phyloP scores from a whole-genome alignment of 805 yeast genomes.

The Saccharomycopsis javanensis region DNA sequence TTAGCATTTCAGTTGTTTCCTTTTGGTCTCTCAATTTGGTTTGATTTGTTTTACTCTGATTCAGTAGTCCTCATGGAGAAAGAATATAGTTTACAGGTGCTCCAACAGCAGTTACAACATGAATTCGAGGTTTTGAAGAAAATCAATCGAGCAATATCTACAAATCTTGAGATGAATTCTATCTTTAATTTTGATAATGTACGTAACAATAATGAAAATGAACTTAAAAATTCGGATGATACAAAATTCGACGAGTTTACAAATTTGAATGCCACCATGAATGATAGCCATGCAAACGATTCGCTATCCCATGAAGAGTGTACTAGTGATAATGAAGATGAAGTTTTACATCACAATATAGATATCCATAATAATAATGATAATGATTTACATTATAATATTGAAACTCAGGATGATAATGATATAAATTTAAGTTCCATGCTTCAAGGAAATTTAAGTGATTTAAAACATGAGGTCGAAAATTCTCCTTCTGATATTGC shows the following conservation, averaged over 20 bases:
- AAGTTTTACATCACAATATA: too few species aligned
- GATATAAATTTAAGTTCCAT: not conserved
- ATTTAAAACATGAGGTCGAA: not conserved
- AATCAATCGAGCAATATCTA: not conserved
- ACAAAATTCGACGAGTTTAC: not conserved
- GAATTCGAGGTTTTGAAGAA: not conserved
- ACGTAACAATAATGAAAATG: not conserved
- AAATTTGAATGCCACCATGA: not conserved
- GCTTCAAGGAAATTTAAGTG: not conserved
- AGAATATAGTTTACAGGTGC: not conserved
- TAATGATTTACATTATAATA: not conserved
- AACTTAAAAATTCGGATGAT: not conserved
- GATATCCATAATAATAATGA: not conserved
- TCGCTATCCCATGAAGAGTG: not conserved
- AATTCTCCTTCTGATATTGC: not conserved
- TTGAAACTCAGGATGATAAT: too few species aligned
- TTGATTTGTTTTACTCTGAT: too few species aligned
- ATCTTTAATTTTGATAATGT: not conserved
- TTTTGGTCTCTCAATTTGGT: too few species aligned
- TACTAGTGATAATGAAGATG: too few species aligned
- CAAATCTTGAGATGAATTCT: not conserved
- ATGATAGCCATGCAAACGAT: not conserved
- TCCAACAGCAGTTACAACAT: not conserved
- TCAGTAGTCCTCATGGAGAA: not conserved
- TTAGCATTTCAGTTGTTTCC: too few species aligned